phyloP scores from a whole-genome alignment of 805 yeast species.

The Wickerhamomyces queroliae region DNA sequence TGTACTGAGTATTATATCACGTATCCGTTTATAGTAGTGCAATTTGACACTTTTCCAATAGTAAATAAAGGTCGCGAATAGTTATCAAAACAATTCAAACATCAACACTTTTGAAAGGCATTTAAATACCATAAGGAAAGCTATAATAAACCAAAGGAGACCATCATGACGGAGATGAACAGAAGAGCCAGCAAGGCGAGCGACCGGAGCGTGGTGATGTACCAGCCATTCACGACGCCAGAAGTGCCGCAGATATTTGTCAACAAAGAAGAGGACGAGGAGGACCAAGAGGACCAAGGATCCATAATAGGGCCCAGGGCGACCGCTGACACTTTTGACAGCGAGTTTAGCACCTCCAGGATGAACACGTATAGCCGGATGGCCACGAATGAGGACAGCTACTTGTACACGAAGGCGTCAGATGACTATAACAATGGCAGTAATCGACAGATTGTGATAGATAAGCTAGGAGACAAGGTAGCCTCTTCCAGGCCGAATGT shows the following conservation, averaged over 20 bases:
- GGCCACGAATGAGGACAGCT: background rate
- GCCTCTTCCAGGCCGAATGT: conserved; percentile 53
- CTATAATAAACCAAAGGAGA: background rate
- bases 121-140: no score
- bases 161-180: background rate
- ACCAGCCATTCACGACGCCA: background rate
- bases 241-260: background rate
- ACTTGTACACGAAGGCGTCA: background rate
- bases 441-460: conserved; percentile 12
- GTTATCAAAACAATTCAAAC: no score
- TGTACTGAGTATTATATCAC: no score
- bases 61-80: no score
- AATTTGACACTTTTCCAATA: no score
- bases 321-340: background rate
- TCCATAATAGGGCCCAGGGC: background rate
- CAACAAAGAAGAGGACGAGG: background rate
- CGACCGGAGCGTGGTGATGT: background rate
- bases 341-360: background rate
- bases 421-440: background rate
- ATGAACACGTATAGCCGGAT: background rate
- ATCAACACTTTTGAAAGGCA: background rate
- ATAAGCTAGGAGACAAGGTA: conserved; percentile 35
- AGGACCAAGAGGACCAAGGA: background rate
- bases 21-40: no score
- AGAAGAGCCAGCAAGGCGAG: background rate